Base-by-base conservation (phyloP, 2,329 filamentous ascomycete genomes). In the Colletotrichum chlorophyti region DNA sequence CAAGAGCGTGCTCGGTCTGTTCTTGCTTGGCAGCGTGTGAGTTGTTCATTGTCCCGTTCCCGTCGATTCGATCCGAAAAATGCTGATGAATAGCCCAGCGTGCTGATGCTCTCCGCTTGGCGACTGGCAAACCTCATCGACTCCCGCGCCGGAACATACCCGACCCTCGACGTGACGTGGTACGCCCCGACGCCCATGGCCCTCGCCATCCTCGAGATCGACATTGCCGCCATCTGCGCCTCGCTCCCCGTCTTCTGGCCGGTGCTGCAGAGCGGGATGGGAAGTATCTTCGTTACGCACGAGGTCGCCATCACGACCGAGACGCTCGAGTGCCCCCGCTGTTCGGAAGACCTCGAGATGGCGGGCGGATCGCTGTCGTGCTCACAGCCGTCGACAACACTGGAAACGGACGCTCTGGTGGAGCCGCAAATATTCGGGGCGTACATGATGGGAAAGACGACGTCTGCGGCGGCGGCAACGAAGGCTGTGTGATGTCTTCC, bases 111-210 rank as follows among this genome's bases (percentile, higher is more conserved):
- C 17, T 70, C 70, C 38, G 66, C 71, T 42, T 71, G 65, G 68
- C 69, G 71, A 3, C 62, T 75, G 0, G 61, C 69, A 38, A 62
- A 49, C 45, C 66, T 74, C 38, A 55, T 74, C 19, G 42, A 63
- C 12, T 65, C 65, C 31, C 63, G 69, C n/a, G 69, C 70, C 1
- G 69, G 61, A 3, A 73, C 69, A 1, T 70, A 65, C 54, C 72
- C 72, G 2, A 71, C 71, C 4, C 27, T 69, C 3, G 72, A 75
- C 61, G 68, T 70, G 6, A 73, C 70, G 1, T 75, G 71, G 70
- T 74, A 74, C 62, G 68, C 64, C 1, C 68, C 69, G 14, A 61
- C 63, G 23, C 66, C 66, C 34, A 69, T 74, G 53, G 62, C 71
- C 26, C 65, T 74, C 6, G 67, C 69, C 1, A 67, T 64, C 0